Percentiles rank a stretch among this genome's conserved stretches.
These are phyloP conservation scores for Stephania yunnanensis DNA, from an alignment of 164 flowering plant genomes.

Conservation along the genomic window DNA sequence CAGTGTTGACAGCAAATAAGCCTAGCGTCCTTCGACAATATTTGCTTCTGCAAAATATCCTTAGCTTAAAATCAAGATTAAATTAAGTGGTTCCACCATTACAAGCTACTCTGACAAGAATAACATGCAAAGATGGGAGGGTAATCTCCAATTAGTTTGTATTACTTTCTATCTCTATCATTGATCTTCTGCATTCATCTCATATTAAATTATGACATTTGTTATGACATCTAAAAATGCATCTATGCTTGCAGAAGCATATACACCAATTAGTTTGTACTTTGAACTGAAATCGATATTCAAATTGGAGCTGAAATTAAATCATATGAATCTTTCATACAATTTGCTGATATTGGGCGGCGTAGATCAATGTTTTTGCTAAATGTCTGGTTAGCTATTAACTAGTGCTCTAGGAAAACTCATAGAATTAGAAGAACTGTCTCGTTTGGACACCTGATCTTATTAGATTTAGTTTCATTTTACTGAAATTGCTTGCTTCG, in stretches of 20 bases:
- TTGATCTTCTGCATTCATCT: neutral
- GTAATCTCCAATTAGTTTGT: neutral
- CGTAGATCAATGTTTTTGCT: neutral
- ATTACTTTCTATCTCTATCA: neutral
- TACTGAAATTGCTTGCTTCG: no score
- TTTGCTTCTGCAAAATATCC: neutral
- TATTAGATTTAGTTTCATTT: no score
- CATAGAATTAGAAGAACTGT: no score
- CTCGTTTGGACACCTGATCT: no score
- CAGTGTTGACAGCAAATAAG: constrained; percentile 8
- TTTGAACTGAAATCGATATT: neutral
- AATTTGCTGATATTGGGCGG: neutral
- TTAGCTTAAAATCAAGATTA: neutral
- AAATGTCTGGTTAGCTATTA: no score
- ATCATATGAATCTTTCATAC: neutral
- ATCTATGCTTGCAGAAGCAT: neutral
- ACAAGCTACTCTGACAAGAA: neutral
- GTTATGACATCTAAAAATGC: neutral
- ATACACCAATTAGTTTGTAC: neutral
- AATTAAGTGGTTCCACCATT: neutral
- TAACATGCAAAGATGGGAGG: neutral
- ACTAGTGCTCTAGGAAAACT: no score
- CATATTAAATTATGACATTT: neutral
- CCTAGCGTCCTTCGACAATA: neutral
- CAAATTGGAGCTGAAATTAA: neutral